phyloP scores from a whole-genome alignment of 1,284 basidiomycete species.

The Ganoderma boninense region DNA sequence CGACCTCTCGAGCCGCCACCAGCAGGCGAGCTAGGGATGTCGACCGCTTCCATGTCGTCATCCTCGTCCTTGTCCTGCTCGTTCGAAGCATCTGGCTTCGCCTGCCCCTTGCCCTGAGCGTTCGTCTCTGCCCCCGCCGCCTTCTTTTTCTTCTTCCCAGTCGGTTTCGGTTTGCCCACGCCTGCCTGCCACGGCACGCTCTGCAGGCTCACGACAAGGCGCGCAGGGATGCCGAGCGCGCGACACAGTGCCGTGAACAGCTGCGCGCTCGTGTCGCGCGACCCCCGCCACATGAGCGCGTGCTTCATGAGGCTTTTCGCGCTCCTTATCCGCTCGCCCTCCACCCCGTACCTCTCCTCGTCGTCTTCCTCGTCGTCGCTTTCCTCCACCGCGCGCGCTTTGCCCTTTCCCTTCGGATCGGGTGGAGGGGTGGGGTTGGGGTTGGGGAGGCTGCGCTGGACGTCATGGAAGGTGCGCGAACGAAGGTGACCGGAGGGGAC shows the following conservation, averaged over 20 bases:
- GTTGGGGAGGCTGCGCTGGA: constrained; percentile 55
- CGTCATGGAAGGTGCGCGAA: constrained; percentile 78
- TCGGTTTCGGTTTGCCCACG: constrained; percentile 60
- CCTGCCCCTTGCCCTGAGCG: constrained; percentile 47
- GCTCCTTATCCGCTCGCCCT: constrained; percentile 76
- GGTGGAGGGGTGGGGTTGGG: constrained; percentile 41
- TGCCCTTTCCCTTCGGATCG: constrained; percentile 44
- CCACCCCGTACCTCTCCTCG: constrained; percentile 36
- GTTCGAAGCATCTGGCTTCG: constrained; percentile 44
- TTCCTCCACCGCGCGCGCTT: constrained; percentile 29
- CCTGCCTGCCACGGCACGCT: constrained; percentile 86
- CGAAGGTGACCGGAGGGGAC: constrained; percentile 69
- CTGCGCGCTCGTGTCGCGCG: constrained; percentile 89
- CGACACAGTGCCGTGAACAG: constrained; percentile 93
- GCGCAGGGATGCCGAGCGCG: constrained; percentile 86
- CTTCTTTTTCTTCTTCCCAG: constrained; percentile 51
- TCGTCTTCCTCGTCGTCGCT: constrained; percentile 56
- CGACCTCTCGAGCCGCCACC: constrained; percentile 21
- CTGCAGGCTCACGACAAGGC: constrained; percentile 92
- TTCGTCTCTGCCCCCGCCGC: constrained; percentile 34
- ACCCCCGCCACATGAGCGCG: constrained; percentile 81
- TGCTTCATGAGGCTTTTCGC: constrained; percentile 92
- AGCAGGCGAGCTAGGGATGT: constrained; percentile 35
- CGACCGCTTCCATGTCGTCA: constrained; percentile 51
- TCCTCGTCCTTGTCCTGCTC: constrained; percentile 38